Conservation (phyloP, 805 yeast genomes). For the Alloascoidea hylecoeti region DNA sequence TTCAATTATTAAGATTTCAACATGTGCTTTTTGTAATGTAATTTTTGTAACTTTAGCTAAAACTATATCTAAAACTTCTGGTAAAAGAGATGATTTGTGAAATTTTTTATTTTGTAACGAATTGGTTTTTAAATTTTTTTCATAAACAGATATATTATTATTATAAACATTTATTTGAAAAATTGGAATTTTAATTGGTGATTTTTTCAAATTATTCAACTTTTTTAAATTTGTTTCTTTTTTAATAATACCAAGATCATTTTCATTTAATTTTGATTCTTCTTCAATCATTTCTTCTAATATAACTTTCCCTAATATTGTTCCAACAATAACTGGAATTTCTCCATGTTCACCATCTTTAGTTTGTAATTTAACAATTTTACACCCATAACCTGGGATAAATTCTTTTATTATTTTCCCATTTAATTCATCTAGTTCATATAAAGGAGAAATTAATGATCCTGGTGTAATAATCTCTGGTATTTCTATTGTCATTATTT, state of each 20-base stretch:
- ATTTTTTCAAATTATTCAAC: slow-evolving; percentile 9
- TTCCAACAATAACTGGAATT: slow-evolving; percentile 5
- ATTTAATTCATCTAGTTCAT: background rate
- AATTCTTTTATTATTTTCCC: background rate
- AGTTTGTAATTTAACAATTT: background rate
- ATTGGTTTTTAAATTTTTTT: slow-evolving; percentile 5
- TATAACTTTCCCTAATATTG: slow-evolving; percentile 6
- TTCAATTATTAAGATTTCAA: slow-evolving; percentile 64
- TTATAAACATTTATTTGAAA: slow-evolving; percentile 9
- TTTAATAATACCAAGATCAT: no score
- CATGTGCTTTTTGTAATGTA: slow-evolving; percentile 53
- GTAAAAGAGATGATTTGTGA: slow-evolving; percentile 33
- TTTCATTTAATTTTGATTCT: slow-evolving; percentile 6
- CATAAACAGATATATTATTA: slow-evolving; percentile 8
- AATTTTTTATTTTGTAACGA: slow-evolving; percentile 15
- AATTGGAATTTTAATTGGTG: slow-evolving; percentile 16
- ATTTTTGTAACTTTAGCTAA: slow-evolving; percentile 61
- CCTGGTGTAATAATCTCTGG: background rate
- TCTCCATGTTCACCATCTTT: background rate
- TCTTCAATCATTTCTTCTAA: slow-evolving; percentile 4
- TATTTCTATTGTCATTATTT: background rate
- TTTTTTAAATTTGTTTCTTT: slow-evolving; percentile 4
- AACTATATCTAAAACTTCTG: slow-evolving; percentile 76
- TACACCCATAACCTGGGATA: background rate
- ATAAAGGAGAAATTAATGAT: background rate